Evolutionary conservation across 23 red algal species (phyloP).

Genomic region (Gracilaria vermiculophylla): DNA sequence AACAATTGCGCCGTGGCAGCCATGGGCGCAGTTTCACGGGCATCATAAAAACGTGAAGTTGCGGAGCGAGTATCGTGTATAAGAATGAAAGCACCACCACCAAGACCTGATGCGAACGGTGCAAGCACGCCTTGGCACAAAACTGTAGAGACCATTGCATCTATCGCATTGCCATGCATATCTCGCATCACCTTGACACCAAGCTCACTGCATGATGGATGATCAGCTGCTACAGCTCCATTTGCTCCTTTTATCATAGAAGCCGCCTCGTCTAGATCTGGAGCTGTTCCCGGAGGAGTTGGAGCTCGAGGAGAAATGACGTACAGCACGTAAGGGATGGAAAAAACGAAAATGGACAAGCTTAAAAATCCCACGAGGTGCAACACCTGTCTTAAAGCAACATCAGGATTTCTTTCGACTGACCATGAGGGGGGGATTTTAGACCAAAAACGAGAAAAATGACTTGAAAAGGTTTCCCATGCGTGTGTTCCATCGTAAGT

Average conservation of each 20-base stretch:
- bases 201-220: constrained; percentile 67
- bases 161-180: constrained; percentile 79
- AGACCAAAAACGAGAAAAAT: constrained; percentile 25
- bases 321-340: constrained; percentile 36
- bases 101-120: constrained; percentile 87
- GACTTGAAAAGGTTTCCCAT: constrained; percentile 5
- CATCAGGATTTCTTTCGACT: constrained; percentile 34
- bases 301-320: constrained; percentile 48
- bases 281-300: constrained; percentile 42
- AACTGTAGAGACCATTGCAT: constrained; percentile 84
- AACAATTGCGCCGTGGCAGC: constrained; percentile 38
- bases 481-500: not conserved
- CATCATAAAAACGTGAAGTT: constrained; percentile 71
- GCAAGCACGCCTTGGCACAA: constrained; percentile 96
- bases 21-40: constrained; percentile 82
- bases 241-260: constrained; percentile 46
- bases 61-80: constrained; percentile 13
- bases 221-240: constrained; percentile 91
- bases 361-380: constrained; percentile 44
- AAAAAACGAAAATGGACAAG: constrained; percentile 60
- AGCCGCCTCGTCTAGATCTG: constrained; percentile 52
- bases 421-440: constrained; percentile 36
- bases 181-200: constrained; percentile 81
- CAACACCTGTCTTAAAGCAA: constrained; percentile 22
- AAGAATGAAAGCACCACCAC: constrained; percentile 89